Conservation (phyloP, 2,329 filamentous ascomycete species). For the Hysterium pulicare region DNA sequence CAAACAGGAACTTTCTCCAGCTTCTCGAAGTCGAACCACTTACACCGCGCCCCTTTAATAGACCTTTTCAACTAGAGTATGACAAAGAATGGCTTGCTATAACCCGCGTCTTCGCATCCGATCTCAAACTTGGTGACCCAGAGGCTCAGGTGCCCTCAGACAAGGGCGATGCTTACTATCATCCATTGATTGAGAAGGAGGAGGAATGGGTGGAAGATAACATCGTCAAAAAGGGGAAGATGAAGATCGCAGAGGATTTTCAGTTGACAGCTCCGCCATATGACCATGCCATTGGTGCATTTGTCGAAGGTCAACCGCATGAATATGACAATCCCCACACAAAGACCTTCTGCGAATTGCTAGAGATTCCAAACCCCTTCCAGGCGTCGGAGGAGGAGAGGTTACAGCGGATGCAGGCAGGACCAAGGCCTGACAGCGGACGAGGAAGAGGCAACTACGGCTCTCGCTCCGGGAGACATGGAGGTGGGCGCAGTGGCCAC, state of each 20-base stretch:
- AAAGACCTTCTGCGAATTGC: constrained; percentile 70
- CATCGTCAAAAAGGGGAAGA: constrained; percentile 58
- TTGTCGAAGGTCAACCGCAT: constrained; percentile 60
- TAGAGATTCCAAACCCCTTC: constrained; percentile 75
- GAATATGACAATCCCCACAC: constrained; percentile 92
- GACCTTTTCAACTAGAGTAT: constrained; percentile 66
- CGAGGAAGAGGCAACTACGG: constrained; percentile 8
- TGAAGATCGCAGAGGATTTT: constrained; percentile 78
- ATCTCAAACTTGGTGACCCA: constrained; percentile 56
- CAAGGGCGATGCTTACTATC: constrained; percentile 67
- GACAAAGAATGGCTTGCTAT: constrained; percentile 97
- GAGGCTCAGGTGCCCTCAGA: constrained; percentile 54
- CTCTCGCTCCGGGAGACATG: constrained; percentile 13
- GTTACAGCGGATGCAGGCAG: constrained; percentile 24
- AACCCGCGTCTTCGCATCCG: constrained; percentile 71
- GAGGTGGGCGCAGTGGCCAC: constrained; percentile 14
- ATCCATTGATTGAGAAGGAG: constrained; percentile 64
- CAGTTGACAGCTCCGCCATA: constrained; percentile 70
- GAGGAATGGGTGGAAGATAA: constrained; percentile 78
- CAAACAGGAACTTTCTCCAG: constrained; percentile 77
- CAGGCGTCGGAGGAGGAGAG: constrained; percentile 68
- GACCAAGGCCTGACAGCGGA: constrained; percentile 12
- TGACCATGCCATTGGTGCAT: constrained; percentile 55
- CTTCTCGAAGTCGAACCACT: constrained; percentile 54
- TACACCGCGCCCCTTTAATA: constrained; percentile 22